Percentiles rank a stretch among this genome's conserved stretches.
These are phyloP conservation scores for Aureobasidium namibiae DNA, from an alignment of 2,329 filamentous ascomycete genomes.

Conservation along the genomic window DNA sequence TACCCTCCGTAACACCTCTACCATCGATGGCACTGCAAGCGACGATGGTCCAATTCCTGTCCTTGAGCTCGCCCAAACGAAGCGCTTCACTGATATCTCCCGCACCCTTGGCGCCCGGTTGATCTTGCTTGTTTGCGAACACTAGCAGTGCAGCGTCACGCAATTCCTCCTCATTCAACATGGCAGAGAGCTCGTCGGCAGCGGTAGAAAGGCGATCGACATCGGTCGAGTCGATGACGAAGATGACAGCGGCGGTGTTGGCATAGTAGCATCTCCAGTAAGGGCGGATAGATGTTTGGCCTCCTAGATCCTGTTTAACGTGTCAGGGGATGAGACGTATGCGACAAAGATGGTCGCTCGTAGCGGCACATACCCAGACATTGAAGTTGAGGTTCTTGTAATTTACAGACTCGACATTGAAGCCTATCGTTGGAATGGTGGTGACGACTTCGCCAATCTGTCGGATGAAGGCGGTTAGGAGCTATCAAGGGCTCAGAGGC, in stretches of 20 bases:
- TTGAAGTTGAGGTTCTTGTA: constrained; percentile 99
- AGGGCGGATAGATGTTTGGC: constrained; percentile 95
- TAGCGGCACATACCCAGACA: constrained; percentile 72
- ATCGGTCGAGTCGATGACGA: constrained; percentile 97
- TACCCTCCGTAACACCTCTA: constrained; percentile 87
- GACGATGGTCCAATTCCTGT: constrained; percentile 98
- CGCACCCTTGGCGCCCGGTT: constrained; percentile 91
- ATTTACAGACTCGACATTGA: constrained; percentile 97
- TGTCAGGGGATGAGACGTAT: constrained; percentile 1
- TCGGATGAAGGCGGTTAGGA: neutral
- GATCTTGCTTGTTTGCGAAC: constrained; percentile 98
- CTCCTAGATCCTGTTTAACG: constrained; percentile 68
- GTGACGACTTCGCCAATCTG: constrained; percentile 98
- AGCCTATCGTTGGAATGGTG: constrained; percentile 97
- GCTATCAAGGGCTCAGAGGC: neutral
- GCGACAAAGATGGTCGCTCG: constrained; percentile 11
- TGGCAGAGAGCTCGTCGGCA: constrained; percentile 82
- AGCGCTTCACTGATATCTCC: constrained; percentile 94
- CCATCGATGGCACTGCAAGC: constrained; percentile 95
- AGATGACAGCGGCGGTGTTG: constrained; percentile 96
- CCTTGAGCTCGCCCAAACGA: constrained; percentile 79
- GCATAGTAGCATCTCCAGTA: constrained; percentile 99
- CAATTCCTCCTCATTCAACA: constrained; percentile 95
- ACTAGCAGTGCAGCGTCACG: constrained; percentile 87
- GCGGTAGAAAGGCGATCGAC: constrained; percentile 91